Evolutionary conservation across 768 basidiomycete genomes (phyloP).

Genomic region (Cytidiella melzeri): DNA sequence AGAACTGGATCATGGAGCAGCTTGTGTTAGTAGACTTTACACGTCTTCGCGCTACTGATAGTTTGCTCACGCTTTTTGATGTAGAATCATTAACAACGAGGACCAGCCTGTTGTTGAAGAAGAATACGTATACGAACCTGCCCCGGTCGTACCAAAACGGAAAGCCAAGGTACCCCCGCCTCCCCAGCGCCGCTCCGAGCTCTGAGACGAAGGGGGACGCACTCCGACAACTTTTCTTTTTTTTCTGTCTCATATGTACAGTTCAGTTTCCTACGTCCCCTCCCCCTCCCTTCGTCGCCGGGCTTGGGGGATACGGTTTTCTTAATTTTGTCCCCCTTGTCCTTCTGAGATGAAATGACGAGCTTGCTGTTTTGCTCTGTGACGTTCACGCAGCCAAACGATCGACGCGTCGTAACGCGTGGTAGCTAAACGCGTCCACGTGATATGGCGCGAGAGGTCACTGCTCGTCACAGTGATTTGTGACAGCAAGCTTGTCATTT

Average conservation of each 20-base stretch:
- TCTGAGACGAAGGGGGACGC: slow-evolving; percentile 88
- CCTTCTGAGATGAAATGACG: slow-evolving; percentile 33
- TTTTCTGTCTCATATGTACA: slow-evolving; percentile 34
- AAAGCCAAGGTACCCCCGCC: slow-evolving; percentile 90
- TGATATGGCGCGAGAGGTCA: too few species aligned
- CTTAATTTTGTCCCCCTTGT: slow-evolving; percentile 68
- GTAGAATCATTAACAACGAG: slow-evolving; percentile 59
- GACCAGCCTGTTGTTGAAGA: slow-evolving; percentile 72
- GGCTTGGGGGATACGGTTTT: slow-evolving; percentile 84
- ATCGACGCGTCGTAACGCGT: slow-evolving; percentile 31
- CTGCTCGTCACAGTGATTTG: slow-evolving; percentile 10
- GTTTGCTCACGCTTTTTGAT: background rate
- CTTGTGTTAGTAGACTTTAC: slow-evolving; percentile 58
- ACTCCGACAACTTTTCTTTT: slow-evolving; percentile 34
- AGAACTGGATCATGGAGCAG: slow-evolving; percentile 91
- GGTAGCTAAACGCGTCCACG: slow-evolving; percentile 29
- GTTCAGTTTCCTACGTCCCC: slow-evolving; percentile 54
- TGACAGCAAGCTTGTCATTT: slow-evolving; percentile 24
- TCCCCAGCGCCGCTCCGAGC: slow-evolving; percentile 82
- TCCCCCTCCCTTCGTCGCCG: slow-evolving; percentile 72
- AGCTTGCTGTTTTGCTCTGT: slow-evolving; percentile 17
- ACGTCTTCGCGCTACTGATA: background rate
- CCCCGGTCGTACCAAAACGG: slow-evolving; percentile 45
- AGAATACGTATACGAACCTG: slow-evolving; percentile 74
- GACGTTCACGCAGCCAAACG: slow-evolving; percentile 14